phyloP scores from a whole-genome alignment of 257 asterid species.

The Anisodus acutangulus region DNA sequence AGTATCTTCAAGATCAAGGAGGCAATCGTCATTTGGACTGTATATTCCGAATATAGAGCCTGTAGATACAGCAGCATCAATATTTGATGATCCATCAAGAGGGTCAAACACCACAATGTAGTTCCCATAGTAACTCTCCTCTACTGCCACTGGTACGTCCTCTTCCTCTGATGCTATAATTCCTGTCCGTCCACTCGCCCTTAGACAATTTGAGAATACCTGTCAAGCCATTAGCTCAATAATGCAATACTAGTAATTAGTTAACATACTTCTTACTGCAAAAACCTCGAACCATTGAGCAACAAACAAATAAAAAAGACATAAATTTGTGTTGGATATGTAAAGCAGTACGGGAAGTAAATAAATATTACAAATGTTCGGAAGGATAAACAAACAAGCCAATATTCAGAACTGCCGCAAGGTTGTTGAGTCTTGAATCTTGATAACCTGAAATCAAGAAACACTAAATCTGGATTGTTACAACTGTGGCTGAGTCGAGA shows the following conservation, averaged over 20 bases:
- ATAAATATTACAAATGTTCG: too few species aligned
- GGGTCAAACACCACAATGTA: conserved; percentile 95
- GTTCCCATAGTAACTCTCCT: conserved; percentile 92
- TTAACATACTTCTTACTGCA: background rate
- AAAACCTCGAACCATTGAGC: background rate
- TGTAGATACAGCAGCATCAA: conserved; percentile 89
- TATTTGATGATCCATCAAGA: conserved; percentile 92
- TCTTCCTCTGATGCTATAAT: conserved; percentile 98
- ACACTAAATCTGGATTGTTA: too few species aligned
- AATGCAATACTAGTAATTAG: background rate
- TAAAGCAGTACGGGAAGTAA: too few species aligned
- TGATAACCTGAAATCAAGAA: too few species aligned
- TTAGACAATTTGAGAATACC: conserved; percentile 84
- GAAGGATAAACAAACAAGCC: too few species aligned
- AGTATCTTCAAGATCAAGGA: conserved; percentile 68
- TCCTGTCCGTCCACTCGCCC: conserved; percentile 92
- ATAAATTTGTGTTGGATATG: background rate
- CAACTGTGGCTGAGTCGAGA: too few species aligned
- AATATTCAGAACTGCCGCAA: too few species aligned
- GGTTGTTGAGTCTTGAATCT: too few species aligned
- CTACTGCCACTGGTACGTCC: conserved; percentile 96
- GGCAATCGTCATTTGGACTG: conserved; percentile 84
- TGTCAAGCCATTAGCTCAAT: conserved; percentile 36
- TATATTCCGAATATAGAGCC: conserved; percentile 94
- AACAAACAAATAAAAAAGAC: background rate